A percentile compares a stretch with the other conserved stretches of the same genome.
Evolutionary conservation across 371 early-diverging fungal species (phyloP).

Genomic region (Mucor circinelloides): DNA sequence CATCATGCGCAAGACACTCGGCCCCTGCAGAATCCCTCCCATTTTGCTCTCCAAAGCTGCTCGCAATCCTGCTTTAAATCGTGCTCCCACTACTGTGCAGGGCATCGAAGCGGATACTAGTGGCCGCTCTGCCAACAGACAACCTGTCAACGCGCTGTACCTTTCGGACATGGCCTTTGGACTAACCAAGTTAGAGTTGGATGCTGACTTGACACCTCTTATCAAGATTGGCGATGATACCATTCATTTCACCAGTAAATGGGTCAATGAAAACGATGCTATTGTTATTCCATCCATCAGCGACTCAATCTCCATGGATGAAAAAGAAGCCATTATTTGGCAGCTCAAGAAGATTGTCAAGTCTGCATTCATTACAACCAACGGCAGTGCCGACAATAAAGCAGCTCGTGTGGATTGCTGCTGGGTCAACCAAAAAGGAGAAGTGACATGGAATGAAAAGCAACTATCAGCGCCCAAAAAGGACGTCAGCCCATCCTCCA

Average conservation of each 20-base stretch:
- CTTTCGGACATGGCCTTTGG: conserved; percentile 60
- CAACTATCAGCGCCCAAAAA: not conserved
- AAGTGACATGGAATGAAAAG: conserved; percentile 52
- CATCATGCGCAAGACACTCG: conserved; percentile 57
- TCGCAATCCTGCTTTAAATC: conserved; percentile 36
- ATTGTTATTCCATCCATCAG: conserved; percentile 47
- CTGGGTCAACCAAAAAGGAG: conserved; percentile 61
- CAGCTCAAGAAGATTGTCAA: conserved; percentile 45
- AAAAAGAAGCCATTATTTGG: conserved; percentile 53
- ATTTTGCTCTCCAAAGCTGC: conserved; percentile 45
- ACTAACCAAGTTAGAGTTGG: conserved; percentile 52
- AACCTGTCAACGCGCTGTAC: conserved; percentile 61
- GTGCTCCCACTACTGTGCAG: conserved; percentile 32
- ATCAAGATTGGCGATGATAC: conserved; percentile 35
- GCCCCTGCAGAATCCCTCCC: conserved; percentile 37
- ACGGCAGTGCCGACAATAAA: conserved; percentile 9
- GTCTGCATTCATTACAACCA: conserved; percentile 21
- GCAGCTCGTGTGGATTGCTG: conserved; percentile 60
- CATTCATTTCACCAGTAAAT: conserved; percentile 48
- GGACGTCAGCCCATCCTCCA: not conserved
- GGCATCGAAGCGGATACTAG: conserved; percentile 23
- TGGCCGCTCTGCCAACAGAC: conserved; percentile 18
- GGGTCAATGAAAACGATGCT: conserved; percentile 61
- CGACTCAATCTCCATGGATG: conserved; percentile 49
- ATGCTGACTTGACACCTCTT: conserved; percentile 39